These are phyloP conservation scores for Nicotiana sylvestris DNA, from an alignment of 257 asterid genomes.

Conservation along the genomic window DNA sequence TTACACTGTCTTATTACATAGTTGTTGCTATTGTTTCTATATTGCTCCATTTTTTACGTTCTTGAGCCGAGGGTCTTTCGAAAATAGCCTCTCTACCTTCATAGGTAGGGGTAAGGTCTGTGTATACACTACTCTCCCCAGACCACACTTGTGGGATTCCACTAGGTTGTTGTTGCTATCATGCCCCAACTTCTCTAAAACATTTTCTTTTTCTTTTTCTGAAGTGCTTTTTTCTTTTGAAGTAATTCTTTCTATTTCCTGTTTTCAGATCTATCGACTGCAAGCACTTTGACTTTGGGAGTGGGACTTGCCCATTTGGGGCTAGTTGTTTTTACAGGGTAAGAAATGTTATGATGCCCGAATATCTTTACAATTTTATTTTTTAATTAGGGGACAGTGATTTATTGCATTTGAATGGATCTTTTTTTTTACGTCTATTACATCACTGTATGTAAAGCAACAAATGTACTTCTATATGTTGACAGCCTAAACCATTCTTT, in stretches of 20 bases:
- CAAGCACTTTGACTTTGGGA: constrained; percentile 96
- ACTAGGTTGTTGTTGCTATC: not conserved
- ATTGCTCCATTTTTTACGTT: too few species aligned
- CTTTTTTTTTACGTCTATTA: not conserved
- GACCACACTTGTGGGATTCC: too few species aligned
- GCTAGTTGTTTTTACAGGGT: constrained; percentile 97
- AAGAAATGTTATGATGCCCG: constrained; percentile 10
- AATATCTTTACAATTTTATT: not conserved
- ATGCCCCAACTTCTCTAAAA: not conserved
- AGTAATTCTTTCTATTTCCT: not conserved
- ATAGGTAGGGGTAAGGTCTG: too few species aligned
- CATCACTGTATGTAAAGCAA: constrained; percentile 1
- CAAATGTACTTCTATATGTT: not conserved
- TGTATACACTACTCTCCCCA: too few species aligned
- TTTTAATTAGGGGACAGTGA: not conserved
- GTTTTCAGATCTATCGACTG: constrained; percentile 86
- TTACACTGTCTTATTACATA: too few species aligned
- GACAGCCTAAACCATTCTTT: too few species aligned
- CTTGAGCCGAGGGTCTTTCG: too few species aligned
- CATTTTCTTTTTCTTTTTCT: not conserved
- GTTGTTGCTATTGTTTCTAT: too few species aligned
- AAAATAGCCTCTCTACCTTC: too few species aligned
- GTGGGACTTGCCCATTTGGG: constrained; percentile 93
- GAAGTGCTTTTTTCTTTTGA: not conserved
- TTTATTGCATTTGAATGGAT: not conserved